phyloP scores from a whole-genome alignment of 352 stramenopile species.

The Pythium periplocum region DNA sequence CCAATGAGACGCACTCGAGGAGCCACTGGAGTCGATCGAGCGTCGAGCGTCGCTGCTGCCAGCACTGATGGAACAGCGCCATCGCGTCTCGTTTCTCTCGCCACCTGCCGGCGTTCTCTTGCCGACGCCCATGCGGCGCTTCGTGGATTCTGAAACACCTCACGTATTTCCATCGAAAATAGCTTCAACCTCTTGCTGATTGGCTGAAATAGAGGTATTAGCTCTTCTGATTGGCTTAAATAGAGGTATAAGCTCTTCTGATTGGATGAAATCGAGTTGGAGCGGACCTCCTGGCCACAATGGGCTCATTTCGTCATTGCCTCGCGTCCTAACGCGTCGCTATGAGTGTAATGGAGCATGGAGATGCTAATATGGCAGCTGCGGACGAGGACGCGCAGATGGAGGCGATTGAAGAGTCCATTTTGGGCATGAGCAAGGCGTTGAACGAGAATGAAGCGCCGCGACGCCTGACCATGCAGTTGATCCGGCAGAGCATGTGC shows the following conservation, averaged over 20 bases:
- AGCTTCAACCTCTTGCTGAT: conserved; percentile 1
- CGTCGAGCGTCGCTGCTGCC: conserved; percentile 34
- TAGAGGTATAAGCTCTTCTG: neutral
- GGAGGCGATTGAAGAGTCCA: conserved; percentile 45
- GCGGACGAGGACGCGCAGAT: conserved; percentile 45
- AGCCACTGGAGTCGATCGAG: conserved; percentile 43
- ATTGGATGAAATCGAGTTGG: no score
- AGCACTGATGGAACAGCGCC: conserved; percentile 68
- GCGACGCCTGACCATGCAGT: conserved; percentile 50
- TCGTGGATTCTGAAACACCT: no score
- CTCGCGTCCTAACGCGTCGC: no score
- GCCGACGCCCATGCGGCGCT: no score
- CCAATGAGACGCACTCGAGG: conserved; percentile 30
- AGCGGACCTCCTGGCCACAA: no score
- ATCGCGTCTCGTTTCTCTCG: conserved; percentile 11
- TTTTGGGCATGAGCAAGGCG: conserved; percentile 27
- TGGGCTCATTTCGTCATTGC: no score
- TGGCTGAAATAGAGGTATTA: neutral
- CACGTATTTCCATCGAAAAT: no score
- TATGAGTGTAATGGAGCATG: no score
- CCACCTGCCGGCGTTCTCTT: neutral
- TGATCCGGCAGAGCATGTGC: conserved; percentile 50
- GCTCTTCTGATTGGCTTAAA: neutral
- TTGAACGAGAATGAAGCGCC: conserved; percentile 27
- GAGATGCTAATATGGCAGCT: no score